These are phyloP conservation scores for Limnomonas spitsbergensis DNA, from an alignment of 139 green algal species.

Conservation along the genomic window DNA sequence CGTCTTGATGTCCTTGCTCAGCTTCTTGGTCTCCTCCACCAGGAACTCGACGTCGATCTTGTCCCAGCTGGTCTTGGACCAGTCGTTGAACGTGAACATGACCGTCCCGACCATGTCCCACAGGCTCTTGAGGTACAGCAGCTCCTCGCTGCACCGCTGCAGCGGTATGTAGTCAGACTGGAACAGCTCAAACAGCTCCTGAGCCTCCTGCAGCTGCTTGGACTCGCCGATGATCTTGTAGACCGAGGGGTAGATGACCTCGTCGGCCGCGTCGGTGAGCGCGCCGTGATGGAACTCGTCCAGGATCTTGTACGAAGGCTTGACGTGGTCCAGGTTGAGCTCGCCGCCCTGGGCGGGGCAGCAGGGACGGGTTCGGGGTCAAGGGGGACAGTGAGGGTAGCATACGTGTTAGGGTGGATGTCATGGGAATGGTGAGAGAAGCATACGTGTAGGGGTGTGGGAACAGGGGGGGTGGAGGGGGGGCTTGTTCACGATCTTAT, in stretches of 20 bases:
- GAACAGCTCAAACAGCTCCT: slow-evolving; percentile 85
- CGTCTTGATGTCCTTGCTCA: slow-evolving; percentile 74
- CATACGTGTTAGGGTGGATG: too few species aligned
- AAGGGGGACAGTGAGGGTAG: too few species aligned
- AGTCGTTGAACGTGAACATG: slow-evolving; percentile 80
- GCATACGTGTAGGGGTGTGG: too few species aligned
- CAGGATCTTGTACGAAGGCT: slow-evolving; percentile 51
- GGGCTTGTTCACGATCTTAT: too few species aligned
- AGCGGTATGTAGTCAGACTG: slow-evolving; percentile 76
- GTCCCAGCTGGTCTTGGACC: slow-evolving; percentile 82
- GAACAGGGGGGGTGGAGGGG: too few species aligned
- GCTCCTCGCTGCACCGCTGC: slow-evolving; percentile 79
- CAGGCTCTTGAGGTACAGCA: slow-evolving; percentile 76
- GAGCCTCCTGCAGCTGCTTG: slow-evolving; percentile 76
- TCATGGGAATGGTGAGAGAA: too few species aligned
- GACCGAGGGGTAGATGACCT: slow-evolving; percentile 51
- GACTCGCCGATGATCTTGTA: slow-evolving; percentile 62
- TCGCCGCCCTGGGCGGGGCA: slow-evolving; percentile 28
- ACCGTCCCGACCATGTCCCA: slow-evolving; percentile 52
- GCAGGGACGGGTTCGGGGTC: too few species aligned
- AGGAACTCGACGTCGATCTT: slow-evolving; percentile 83
- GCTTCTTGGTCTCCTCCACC: slow-evolving; percentile 81
- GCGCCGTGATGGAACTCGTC: slow-evolving; percentile 71
- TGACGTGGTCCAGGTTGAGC: slow-evolving; percentile 66
- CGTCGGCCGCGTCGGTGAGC: slow-evolving; percentile 39